Conservation (phyloP, 1,284 basidiomycete species). For the Neotropicomus parvogracilis region DNA sequence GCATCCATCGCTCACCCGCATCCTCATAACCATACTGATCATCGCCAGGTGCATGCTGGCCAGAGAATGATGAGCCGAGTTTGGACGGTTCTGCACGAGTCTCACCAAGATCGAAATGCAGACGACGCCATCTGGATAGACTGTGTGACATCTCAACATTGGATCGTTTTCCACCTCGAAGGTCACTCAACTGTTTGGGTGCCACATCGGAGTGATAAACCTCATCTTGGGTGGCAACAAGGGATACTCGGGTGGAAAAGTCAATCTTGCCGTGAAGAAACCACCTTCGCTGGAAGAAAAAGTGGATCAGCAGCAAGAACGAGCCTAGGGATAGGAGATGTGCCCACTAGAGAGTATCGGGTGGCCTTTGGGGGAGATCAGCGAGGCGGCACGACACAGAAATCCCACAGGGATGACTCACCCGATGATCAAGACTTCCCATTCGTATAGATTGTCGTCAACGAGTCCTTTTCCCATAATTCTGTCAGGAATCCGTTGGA, state of each 20-base stretch:
- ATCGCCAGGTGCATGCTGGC: conserved; percentile 89
- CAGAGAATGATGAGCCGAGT: conserved; percentile 6
- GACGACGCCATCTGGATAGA: conserved; percentile 86
- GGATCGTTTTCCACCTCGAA: neutral
- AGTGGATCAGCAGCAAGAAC: conserved; percentile 6
- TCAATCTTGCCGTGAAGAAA: conserved; percentile 84
- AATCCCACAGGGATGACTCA: conserved; percentile 38
- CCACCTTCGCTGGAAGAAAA: conserved; percentile 77
- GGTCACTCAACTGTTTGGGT: conserved; percentile 82
- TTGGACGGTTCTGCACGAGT: conserved; percentile 7
- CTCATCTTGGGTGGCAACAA: conserved; percentile 93
- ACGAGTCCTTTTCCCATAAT: conserved; percentile 65
- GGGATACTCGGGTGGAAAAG: conserved; percentile 90
- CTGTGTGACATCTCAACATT: conserved; percentile 40
- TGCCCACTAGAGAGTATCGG: conserved; percentile 85
- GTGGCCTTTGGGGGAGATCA: conserved; percentile 54
- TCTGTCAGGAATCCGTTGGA: conserved; percentile 32
- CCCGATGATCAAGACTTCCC: conserved; percentile 94
- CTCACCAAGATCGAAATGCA: conserved; percentile 95
- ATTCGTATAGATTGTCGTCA: conserved; percentile 90
- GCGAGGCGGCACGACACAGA: conserved; percentile 4
- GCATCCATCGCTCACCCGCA: conserved; percentile 96
- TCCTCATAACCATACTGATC: conserved; percentile 99
- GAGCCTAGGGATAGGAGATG: conserved; percentile 12
- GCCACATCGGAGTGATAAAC: conserved; percentile 97